Conservation (phyloP, 2,329 filamentous ascomycete species). For the Fusarium mundagurra region DNA sequence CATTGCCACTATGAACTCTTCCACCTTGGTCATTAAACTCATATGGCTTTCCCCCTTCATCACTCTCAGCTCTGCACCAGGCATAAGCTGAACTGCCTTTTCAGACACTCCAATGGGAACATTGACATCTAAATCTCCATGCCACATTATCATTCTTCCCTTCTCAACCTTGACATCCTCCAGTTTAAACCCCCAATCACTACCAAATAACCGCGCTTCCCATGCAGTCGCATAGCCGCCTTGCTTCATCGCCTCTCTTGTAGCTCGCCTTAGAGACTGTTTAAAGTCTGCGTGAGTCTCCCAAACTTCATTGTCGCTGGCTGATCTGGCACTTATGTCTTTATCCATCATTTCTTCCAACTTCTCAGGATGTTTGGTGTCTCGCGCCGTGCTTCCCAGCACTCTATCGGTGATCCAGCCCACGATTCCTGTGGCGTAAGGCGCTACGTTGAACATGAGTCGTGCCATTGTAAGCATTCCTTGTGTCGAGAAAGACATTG, state of each 20-base stretch:
- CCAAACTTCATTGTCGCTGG: conserved; percentile 6
- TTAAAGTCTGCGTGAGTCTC: background rate
- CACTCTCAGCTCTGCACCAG: conserved; percentile 9
- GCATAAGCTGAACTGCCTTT: conserved; percentile 7
- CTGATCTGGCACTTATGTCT: conserved; percentile 11
- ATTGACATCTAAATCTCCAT: conserved; percentile 19
- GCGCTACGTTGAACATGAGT: conserved; percentile 15
- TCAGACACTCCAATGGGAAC: conserved; percentile 14
- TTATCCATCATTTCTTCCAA: conserved; percentile 9
- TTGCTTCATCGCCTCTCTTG: conserved; percentile 9
- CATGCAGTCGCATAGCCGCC: conserved; percentile 14
- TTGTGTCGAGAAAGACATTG: conserved; percentile 13
- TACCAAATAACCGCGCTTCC: conserved; percentile 20
- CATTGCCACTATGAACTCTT: background rate
- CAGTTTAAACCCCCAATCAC: conserved; percentile 23
- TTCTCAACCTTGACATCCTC: conserved; percentile 21
- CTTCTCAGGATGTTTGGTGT: conserved; percentile 16
- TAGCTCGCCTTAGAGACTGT: background rate
- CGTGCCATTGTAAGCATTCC: conserved; percentile 20
- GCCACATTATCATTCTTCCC: conserved; percentile 23
- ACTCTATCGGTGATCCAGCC: conserved; percentile 12
- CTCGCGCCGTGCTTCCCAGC: conserved; percentile 1
- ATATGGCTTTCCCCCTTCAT: conserved; percentile 24
- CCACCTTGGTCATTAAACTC: conserved; percentile 10
- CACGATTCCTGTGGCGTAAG: background rate